Evolutionary conservation across 805 yeast species (phyloP).

Genomic region (Metschnikowia lunata): DNA sequence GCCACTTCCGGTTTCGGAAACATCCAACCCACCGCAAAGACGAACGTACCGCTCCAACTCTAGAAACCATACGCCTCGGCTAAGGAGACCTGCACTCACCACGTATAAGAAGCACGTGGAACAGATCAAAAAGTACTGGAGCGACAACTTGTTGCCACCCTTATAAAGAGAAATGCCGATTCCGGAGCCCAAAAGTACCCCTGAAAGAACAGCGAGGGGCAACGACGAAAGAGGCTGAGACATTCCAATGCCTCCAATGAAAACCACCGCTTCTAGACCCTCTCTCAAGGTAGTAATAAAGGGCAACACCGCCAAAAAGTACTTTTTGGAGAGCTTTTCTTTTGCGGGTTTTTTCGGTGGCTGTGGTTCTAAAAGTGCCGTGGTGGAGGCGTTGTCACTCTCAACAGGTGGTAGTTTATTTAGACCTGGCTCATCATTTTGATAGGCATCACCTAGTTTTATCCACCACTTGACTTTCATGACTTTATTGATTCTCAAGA

Average conservation of each 20-base stretch:
- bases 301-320: conserved; percentile 26
- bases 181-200: conserved; percentile 27
- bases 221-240: conserved; percentile 15
- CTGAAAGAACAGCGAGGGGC: conserved; percentile 26
- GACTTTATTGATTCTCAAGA: conserved; percentile 69
- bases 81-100: conserved; percentile 42
- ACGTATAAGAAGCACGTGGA: conserved; percentile 40
- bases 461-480: conserved; percentile 76
- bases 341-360: not conserved
- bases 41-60: conserved; percentile 38
- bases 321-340: conserved; percentile 19
- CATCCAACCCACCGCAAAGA: conserved; percentile 39
- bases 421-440: conserved; percentile 12
- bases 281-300: conserved; percentile 26
- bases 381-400: conserved; percentile 5
- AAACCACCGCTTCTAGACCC: conserved; percentile 68
- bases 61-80: conserved; percentile 43
- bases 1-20: conserved; percentile 42
- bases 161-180: conserved; percentile 35
- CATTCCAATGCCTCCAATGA: conserved; percentile 27
- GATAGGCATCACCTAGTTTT: conserved; percentile 41
- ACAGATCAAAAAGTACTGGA: conserved; percentile 37
- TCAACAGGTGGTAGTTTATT: not conserved
- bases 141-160: conserved; percentile 39
- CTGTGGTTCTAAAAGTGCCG: conserved; percentile 2